A percentile compares a stretch with the other conserved stretches of the same genome.
Evolutionary conservation across 1,139 yeast genomes (phyloP).

Genomic region (Spathaspora sp.): DNA sequence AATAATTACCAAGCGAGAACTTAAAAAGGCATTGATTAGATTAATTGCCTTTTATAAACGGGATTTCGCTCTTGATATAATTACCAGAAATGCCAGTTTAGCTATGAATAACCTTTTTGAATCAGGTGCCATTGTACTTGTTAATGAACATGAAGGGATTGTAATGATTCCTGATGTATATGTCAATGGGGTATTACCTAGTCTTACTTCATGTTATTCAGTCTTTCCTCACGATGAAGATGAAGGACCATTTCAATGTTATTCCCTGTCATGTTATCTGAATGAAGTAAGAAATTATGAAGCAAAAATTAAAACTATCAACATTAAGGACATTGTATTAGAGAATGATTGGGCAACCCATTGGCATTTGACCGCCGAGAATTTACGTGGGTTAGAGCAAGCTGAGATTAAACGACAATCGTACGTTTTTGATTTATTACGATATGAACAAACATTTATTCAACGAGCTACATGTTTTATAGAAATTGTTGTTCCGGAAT

Average conservation of each 20-base stretch:
- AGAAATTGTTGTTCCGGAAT: conserved; percentile 46
- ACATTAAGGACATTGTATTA: conserved; percentile 37
- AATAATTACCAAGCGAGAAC: conserved; percentile 49
- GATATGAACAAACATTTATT: conserved; percentile 74
- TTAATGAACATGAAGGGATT: conserved; percentile 23
- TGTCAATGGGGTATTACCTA: conserved; percentile 40
- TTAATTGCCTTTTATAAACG: conserved; percentile 52
- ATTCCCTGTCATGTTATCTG: conserved; percentile 38
- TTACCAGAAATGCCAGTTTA: conserved; percentile 56
- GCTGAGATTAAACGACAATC: conserved; percentile 67
- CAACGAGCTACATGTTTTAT: conserved; percentile 68
- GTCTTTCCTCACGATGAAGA: conserved; percentile 22
- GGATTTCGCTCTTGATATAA: conserved; percentile 52
- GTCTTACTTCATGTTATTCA: conserved; percentile 39
- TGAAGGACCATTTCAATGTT: conserved; percentile 27
- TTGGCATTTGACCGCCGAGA: conserved; percentile 65
- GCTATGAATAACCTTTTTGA: conserved; percentile 47
- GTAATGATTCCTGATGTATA: conserved; percentile 20
- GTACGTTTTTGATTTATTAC: conserved; percentile 71
- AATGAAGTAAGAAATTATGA: conserved; percentile 41
- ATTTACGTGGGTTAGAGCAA: conserved; percentile 53
- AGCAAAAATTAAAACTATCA: conserved; percentile 29
- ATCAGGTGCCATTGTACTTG: conserved; percentile 43
- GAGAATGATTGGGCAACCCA: conserved; percentile 73
- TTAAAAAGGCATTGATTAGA: conserved; percentile 50